A percentile compares a stretch with the other conserved stretches of the same genome.
Evolutionary conservation across 2,329 filamentous ascomycete species (phyloP).

Genomic region (Penicillium janthinellum): DNA sequence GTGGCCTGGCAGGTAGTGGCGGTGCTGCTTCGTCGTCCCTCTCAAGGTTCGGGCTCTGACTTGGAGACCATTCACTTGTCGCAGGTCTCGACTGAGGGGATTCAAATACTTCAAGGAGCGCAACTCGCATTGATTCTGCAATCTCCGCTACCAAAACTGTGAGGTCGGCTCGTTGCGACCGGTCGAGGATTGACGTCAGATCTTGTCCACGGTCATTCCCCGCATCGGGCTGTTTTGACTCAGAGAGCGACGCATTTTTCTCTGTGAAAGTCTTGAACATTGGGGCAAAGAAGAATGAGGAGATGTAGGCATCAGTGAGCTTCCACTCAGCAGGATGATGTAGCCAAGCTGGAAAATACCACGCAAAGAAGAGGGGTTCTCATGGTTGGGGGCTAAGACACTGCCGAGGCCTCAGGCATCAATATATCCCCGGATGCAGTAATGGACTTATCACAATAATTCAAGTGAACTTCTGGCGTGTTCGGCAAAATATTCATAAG

Average conservation of each 20-base stretch:
- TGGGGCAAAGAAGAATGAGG: not conserved
- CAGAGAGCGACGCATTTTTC: constrained; percentile 34
- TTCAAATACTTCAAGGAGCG: constrained; percentile 43
- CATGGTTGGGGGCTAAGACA: not conserved
- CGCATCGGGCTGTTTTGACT: constrained; percentile 28
- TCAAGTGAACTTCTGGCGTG: too few relatives aligned
- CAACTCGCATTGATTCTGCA: constrained; percentile 44
- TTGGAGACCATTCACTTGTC: constrained; percentile 4
- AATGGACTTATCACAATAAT: too few relatives aligned
- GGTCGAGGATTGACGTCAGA: constrained; percentile 45
- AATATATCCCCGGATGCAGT: not conserved
- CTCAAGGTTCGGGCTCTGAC: constrained; percentile 25
- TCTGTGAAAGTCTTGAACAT: constrained; percentile 41
- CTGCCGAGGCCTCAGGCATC: not conserved
- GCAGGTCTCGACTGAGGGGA: constrained; percentile 13
- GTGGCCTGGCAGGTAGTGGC: constrained; percentile 15
- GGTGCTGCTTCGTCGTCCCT: constrained; percentile 17
- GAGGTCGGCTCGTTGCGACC: constrained; percentile 46
- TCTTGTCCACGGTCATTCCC: constrained; percentile 38
- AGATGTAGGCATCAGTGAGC: not conserved
- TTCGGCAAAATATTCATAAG: too few relatives aligned
- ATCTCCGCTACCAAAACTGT: constrained; percentile 45
- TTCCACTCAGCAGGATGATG: not conserved
- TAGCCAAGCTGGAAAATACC: not conserved
- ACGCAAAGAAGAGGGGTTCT: not conserved